Evolutionary conservation across 768 basidiomycete species (phyloP).

Genomic region (Pleurotus giganteus): DNA sequence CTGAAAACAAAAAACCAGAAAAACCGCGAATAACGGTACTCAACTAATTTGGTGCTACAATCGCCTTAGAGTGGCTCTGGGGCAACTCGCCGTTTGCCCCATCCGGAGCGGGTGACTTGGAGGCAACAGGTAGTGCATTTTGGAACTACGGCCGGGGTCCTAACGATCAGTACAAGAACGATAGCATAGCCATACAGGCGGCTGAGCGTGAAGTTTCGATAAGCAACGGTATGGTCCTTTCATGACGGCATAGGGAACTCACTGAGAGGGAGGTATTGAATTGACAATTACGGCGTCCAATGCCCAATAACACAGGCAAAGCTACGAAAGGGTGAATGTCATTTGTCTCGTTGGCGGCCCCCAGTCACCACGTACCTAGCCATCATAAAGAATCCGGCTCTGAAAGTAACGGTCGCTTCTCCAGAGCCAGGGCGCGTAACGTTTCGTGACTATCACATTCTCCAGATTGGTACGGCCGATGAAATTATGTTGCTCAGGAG

Average conservation of each 20-base stretch:
- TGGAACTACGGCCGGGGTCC: not conserved
- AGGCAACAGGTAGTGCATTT: not conserved
- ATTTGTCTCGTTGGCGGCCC: not conserved
- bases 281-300: not conserved
- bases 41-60: not conserved
- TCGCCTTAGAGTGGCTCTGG: not conserved
- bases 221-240: too few species aligned
- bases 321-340: not conserved
- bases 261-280: too few species aligned
- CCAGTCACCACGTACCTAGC: not conserved
- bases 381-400: not conserved
- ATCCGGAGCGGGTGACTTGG: not conserved
- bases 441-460: too few species aligned
- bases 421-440: too few species aligned
- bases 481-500: too few species aligned
- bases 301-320: not conserved
- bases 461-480: too few species aligned
- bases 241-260: too few species aligned
- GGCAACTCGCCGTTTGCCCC: conserved; percentile 3
- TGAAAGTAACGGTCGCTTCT: too few species aligned
- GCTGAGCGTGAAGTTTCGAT: not conserved
- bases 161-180: not conserved
- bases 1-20: not conserved
- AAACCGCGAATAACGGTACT: not conserved
- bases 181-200: not conserved